Evolutionary conservation across 1,284 basidiomycete species (phyloP).

Genomic region (Cryptococcus deneoformans): DNA sequence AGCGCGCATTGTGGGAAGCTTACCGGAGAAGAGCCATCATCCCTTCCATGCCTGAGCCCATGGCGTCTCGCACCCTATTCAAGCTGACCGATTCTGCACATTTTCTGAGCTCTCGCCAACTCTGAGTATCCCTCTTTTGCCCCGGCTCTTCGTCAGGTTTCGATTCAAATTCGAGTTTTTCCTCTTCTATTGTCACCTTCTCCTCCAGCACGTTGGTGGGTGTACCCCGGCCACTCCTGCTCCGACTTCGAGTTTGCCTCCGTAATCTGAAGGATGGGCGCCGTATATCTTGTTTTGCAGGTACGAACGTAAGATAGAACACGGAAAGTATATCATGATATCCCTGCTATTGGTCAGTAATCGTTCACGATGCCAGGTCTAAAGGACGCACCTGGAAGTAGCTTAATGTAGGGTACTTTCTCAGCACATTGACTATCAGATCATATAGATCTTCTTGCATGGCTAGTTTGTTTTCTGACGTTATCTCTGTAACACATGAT

Average conservation of each 20-base stretch:
- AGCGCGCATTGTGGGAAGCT: constrained; percentile 12
- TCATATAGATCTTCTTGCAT: constrained; percentile 67
- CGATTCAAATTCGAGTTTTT: too few species aligned
- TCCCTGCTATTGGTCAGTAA: constrained; percentile 56
- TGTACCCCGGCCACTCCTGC: too few species aligned
- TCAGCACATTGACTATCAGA: constrained; percentile 73
- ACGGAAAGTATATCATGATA: constrained; percentile 92
- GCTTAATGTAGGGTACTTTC: constrained; percentile 65
- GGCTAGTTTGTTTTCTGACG: constrained; percentile 45
- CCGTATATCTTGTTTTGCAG: constrained; percentile 2
- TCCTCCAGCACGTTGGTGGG: too few species aligned
- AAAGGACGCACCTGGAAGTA: constrained; percentile 74
- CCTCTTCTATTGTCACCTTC: too few species aligned
- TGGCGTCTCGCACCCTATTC: constrained; percentile 79
- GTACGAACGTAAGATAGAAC: constrained; percentile 68
- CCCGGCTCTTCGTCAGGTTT: not conserved
- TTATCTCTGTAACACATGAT: constrained; percentile 16
- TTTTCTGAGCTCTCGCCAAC: constrained; percentile 61
- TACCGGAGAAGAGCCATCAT: constrained; percentile 77
- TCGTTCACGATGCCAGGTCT: not conserved
- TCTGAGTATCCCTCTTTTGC: constrained; percentile 45
- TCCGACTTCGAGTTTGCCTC: too few species aligned
- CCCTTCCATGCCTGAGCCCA: constrained; percentile 80
- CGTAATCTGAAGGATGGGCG: too few species aligned
- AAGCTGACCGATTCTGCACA: constrained; percentile 59